Conservation (phyloP, 495 filamentous ascomycete genomes). For the Jackrogersella multiformis region DNA sequence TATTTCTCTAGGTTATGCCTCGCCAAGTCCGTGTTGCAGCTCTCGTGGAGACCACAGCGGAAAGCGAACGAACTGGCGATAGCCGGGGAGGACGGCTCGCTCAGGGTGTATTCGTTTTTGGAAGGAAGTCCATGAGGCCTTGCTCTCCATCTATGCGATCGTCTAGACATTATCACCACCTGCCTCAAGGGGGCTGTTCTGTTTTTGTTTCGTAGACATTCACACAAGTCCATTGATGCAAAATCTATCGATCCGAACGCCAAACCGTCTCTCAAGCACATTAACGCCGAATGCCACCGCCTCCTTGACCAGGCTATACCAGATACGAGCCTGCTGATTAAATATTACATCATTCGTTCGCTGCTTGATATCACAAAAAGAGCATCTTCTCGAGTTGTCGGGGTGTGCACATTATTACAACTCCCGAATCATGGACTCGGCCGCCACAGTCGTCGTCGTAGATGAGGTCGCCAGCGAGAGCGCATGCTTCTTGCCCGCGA, state of each 20-base stretch:
- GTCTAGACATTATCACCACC: constrained; percentile 6
- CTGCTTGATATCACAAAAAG: neutral
- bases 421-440: constrained; percentile 49
- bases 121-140: constrained; percentile 24
- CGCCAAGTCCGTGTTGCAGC: constrained; percentile 75
- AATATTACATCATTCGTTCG: constrained; percentile 28
- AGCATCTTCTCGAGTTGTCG: neutral
- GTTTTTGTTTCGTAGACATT: constrained; percentile 11
- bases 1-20: constrained; percentile 59
- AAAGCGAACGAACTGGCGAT: constrained; percentile 69
- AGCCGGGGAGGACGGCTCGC: constrained; percentile 83
- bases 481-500: constrained; percentile 48
- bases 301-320: constrained; percentile 14
- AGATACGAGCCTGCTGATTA: constrained; percentile 24
- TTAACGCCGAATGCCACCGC: constrained; percentile 25
- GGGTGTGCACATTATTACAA: constrained; percentile 41
- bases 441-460: constrained; percentile 38
- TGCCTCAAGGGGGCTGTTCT: neutral
- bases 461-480: constrained; percentile 44
- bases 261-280: constrained; percentile 16
- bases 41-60: constrained; percentile 76
- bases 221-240: neutral
- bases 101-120: constrained; percentile 73
- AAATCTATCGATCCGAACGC: constrained; percentile 38
- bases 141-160: constrained; percentile 12